Evolutionary conservation across 2,329 filamentous ascomycete species (phyloP), one percentile per base, ranked within the genome.

Genomic region (Phaeophleospora eucalypticola): DNA sequence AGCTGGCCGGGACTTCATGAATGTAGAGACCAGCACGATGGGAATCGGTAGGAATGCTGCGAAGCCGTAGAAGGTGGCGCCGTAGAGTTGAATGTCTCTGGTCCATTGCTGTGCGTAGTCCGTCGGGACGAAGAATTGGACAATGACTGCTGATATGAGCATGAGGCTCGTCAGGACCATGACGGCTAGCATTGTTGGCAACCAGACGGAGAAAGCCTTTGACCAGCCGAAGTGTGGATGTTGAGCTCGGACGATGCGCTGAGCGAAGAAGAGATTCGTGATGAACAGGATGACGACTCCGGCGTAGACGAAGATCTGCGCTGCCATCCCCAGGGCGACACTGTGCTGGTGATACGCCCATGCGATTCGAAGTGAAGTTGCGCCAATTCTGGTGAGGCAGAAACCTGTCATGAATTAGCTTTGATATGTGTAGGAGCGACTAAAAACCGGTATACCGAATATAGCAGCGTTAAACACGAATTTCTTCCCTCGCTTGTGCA

Each of bases 221-320:
- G 79, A 75, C 87, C 87, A 91, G 48, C 87, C 88, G 24, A 88
- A 63, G 2, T 65, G 62, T 0, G 87, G 87, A 60, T 90, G 86
- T 37, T 81, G 79, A 3, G 85, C 84, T 44, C 89, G 79, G 15
- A 93, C 67, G 19, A 95, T 75, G 37, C 89, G 82, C 67, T 89
- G 86, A 0, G 83, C 70, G 62, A 90, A 87, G 59, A 93, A 70
- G 35, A 94, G 69, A 68, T 95, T 93, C 67, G 89, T 71, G 58
- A 91, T 69, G 66, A 87, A 91, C 19, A 94, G 71, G 6, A 94
- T 67, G 27, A 94, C 64, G 14, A 89, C 81, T 35, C 87, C 88
- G 0, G 85, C 83, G 36, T 82, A 80, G 47, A 87, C 79, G 58
- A 93, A 82, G 60, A 93, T 78, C 54, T 75, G 74, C 3, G 86